These are phyloP conservation scores for Posidonia oceanica DNA, from an alignment of 116 monocot genomes.

Conservation along the genomic window DNA sequence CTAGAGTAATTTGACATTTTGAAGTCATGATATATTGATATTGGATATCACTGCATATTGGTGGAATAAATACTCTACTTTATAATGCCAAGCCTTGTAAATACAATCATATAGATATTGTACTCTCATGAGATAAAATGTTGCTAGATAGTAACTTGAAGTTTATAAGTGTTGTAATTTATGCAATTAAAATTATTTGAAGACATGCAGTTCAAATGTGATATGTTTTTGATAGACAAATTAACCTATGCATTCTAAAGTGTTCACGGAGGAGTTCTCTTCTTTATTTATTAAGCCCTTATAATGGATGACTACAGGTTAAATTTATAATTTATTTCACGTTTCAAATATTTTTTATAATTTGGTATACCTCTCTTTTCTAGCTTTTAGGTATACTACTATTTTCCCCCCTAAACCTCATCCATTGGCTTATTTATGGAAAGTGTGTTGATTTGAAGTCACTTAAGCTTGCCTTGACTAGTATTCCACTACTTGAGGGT, in stretches of 20 bases:
- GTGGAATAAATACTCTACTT: too few relatives aligned
- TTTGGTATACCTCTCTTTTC: not conserved
- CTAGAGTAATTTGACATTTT: too few relatives aligned
- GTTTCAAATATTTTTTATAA: too few relatives aligned
- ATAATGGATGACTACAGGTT: constrained; percentile 90
- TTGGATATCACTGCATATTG: too few relatives aligned
- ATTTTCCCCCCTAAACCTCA: constrained; percentile 90
- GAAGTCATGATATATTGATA: too few relatives aligned
- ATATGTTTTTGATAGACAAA: not conserved
- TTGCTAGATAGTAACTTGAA: too few relatives aligned
- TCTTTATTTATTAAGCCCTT: constrained; percentile 91
- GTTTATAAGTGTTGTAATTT: constrained; percentile 5
- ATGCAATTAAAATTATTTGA: constrained; percentile 92
- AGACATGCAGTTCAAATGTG: constrained; percentile 65
- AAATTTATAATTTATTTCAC: too few relatives aligned
- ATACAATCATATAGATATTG: too few relatives aligned
- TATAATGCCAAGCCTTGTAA: too few relatives aligned
- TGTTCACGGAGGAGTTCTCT: constrained; percentile 46
- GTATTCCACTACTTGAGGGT: constrained; percentile 61
- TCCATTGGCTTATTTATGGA: constrained; percentile 56
- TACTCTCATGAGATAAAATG: too few relatives aligned
- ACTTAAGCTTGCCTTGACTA: constrained; percentile 37
- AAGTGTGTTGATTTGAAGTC: too few relatives aligned
- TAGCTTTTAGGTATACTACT: constrained; percentile 71
- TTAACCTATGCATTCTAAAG: not conserved